Evolutionary conservation across 257 asterid species (phyloP).

Genomic region (Leptodermis oblonga): DNA sequence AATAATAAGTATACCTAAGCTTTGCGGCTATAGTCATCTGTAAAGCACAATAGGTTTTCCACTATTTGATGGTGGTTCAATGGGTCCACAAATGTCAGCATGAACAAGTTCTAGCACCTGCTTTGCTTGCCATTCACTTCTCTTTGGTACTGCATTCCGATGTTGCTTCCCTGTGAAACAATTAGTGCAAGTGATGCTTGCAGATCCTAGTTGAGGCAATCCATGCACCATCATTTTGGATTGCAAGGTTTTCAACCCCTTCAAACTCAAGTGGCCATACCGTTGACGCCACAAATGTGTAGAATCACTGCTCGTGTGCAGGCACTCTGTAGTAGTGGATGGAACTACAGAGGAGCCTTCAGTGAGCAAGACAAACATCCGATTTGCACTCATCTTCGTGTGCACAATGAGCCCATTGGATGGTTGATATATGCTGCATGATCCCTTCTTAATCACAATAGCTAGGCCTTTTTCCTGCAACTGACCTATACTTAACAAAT

Average conservation of each 20-base stretch:
- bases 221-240: neutral
- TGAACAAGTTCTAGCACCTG: neutral
- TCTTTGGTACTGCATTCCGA: neutral
- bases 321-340: too few relatives aligned
- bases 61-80: neutral
- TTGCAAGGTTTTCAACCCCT: neutral
- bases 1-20: too few relatives aligned
- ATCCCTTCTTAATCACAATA: neutral
- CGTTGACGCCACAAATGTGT: neutral
- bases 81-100: slow-evolving; percentile 5
- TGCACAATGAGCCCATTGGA: neutral
- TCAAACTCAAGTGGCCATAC: neutral
- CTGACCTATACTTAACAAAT: neutral
- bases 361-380: neutral
- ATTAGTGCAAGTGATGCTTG: neutral
- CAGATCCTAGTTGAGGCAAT: neutral
- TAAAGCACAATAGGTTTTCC: too few relatives aligned
- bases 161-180: slow-evolving; percentile 2
- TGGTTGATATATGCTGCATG: neutral
- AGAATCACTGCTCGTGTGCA: neutral
- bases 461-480: neutral
- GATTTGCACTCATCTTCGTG: neutral
- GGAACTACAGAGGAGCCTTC: neutral
- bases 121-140: neutral
- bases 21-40: too few relatives aligned